phyloP scores from a whole-genome alignment of 176 grass and related monocot species.

The Phyllostachys edulis region DNA sequence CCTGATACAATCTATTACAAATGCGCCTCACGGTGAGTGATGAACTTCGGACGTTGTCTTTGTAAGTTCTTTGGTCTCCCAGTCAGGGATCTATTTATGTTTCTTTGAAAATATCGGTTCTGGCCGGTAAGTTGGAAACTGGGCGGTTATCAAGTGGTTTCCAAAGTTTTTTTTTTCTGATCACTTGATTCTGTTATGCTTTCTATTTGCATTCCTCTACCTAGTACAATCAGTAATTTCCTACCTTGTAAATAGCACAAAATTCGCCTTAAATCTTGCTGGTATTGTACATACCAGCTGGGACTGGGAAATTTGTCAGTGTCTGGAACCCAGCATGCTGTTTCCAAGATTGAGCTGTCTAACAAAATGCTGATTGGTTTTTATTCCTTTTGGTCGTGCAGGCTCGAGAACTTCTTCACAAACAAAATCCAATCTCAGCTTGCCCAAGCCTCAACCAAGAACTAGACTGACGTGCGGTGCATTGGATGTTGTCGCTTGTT shows the following conservation, averaged over 20 bases:
- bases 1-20: slow-evolving; percentile 98
- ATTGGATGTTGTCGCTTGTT: neutral
- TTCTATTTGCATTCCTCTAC: slow-evolving; percentile 8
- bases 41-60: neutral
- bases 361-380: neutral
- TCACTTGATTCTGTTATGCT: neutral
- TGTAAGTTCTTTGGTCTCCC: neutral
- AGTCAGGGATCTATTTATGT: neutral
- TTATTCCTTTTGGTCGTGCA: slow-evolving; percentile 28
- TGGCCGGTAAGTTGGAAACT: neutral
- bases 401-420: slow-evolving; percentile 80
- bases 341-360: neutral
- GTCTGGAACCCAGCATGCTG: neutral
- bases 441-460: slow-evolving; percentile 68
- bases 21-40: slow-evolving; percentile 71
- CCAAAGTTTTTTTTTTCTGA: neutral
- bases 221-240: neutral
- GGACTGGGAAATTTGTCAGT: neutral
- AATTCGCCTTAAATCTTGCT: neutral
- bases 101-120: slow-evolving; percentile 6
- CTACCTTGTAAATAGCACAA: neutral
- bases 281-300: neutral
- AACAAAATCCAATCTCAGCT: slow-evolving; percentile 62
- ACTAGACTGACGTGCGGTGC: slow-evolving; percentile 3
- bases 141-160: neutral